A percentile compares a stretch with the other conserved stretches of the same genome.
Evolutionary conservation across 306 rosid species (phyloP).

Genomic region (Cucurbita pepo): DNA sequence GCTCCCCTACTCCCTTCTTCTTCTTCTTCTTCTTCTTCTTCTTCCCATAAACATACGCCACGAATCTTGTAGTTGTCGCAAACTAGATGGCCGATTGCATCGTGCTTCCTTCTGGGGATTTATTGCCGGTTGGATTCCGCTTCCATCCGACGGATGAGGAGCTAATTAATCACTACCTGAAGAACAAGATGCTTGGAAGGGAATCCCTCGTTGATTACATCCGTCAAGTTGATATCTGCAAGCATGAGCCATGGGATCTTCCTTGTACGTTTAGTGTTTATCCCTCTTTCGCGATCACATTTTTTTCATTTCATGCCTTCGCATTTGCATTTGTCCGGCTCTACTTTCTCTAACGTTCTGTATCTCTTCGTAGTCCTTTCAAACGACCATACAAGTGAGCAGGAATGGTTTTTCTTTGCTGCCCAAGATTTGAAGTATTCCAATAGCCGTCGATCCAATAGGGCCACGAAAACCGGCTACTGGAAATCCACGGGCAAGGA

Average conservation of each 20-base stretch:
- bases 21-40: too few species aligned
- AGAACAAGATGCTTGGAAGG: slow-evolving; percentile 17
- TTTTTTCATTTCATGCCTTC: background rate
- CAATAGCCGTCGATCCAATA: slow-evolving; percentile 12
- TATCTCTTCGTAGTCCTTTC: slow-evolving; percentile 15
- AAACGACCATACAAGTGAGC: slow-evolving; percentile 17
- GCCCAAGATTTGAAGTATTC: slow-evolving; percentile 18
- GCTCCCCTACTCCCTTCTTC: background rate
- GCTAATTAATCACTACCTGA: slow-evolving; percentile 30
- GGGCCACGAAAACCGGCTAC: slow-evolving; percentile 36
- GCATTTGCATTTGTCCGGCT: background rate
- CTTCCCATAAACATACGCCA: background rate
- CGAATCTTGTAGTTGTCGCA: background rate
- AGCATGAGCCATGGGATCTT: slow-evolving; percentile 37
- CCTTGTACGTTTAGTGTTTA: slow-evolving; percentile 17
- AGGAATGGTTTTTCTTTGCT: slow-evolving; percentile 50
- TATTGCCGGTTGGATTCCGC: slow-evolving; percentile 18
- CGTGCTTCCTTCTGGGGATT: background rate
- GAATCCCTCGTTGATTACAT: slow-evolving; percentile 10
- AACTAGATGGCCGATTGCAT: background rate
- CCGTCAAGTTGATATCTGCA: slow-evolving; percentile 31
- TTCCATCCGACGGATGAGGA: slow-evolving; percentile 62
- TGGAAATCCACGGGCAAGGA: slow-evolving; percentile 62
- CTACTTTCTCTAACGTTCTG: background rate
- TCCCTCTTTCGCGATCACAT: background rate